Evolutionary conservation across 1,139 yeast species (phyloP).

Genomic region (Nematodospora anomalae): DNA sequence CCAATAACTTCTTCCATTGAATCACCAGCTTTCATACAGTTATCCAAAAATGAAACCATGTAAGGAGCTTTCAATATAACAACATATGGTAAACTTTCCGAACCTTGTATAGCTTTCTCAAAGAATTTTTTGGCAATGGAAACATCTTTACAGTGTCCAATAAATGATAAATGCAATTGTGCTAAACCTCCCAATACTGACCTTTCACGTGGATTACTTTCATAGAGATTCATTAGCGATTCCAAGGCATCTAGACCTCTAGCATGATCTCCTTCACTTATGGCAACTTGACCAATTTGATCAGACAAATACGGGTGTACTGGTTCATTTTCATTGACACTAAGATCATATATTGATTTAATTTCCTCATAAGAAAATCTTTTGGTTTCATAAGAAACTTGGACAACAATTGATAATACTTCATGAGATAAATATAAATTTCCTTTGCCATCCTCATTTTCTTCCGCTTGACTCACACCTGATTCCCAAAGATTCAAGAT

Average conservation of each 20-base stretch:
- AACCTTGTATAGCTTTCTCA: conserved; percentile 59
- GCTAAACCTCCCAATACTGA: conserved; percentile 30
- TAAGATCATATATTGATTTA: conserved; percentile 36
- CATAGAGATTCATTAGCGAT: conserved; percentile 32
- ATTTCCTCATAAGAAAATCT: conserved; percentile 62
- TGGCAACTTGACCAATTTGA: conserved; percentile 43
- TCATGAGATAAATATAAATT: conserved; percentile 45
- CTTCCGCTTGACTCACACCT: conserved; percentile 37
- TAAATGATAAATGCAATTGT: conserved; percentile 74
- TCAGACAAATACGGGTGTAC: conserved; percentile 31
- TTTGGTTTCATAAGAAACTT: conserved; percentile 62
- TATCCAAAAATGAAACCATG: conserved; percentile 64
- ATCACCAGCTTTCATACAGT: conserved; percentile 57
- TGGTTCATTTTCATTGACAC: conserved; percentile 23
- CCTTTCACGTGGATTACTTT: conserved; percentile 18
- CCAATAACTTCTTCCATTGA: conserved; percentile 59
- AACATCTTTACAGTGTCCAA: conserved; percentile 78
- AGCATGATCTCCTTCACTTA: conserved; percentile 40
- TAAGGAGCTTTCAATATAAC: conserved; percentile 75
- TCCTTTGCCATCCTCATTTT: conserved; percentile 17
- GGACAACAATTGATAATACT: conserved; percentile 72
- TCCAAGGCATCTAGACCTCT: conserved; percentile 44
- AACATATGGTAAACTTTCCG: conserved; percentile 63
- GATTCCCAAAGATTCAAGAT: conserved; percentile 44
- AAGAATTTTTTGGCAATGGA: conserved; percentile 72